Evolutionary conservation across 1,139 yeast species (phyloP).

Genomic region (Citeromyces siamensis): DNA sequence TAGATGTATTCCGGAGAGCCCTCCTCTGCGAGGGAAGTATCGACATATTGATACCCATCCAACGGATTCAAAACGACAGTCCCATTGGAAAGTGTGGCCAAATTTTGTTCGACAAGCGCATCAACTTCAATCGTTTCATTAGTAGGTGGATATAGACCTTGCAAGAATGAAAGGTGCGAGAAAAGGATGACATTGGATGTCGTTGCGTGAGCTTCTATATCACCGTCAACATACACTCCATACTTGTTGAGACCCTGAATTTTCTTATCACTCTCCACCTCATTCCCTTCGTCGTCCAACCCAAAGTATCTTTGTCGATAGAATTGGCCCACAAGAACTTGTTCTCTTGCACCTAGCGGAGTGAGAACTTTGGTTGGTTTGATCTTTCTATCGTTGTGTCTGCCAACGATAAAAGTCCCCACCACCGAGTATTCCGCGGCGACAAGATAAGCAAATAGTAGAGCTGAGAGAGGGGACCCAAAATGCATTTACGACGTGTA

Average conservation of each 20-base stretch:
- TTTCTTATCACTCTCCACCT: slow-evolving; percentile 12
- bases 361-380: slow-evolving; percentile 27
- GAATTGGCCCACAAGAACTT: slow-evolving; percentile 22
- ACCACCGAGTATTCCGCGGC: slow-evolving; percentile 17
- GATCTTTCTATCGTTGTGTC: slow-evolving; percentile 32
- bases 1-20: slow-evolving; percentile 24
- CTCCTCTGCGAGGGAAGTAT: slow-evolving; percentile 20
- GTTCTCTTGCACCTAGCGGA: slow-evolving; percentile 25
- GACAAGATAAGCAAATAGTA: neutral
- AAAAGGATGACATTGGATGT: slow-evolving; percentile 21
- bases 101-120: slow-evolving; percentile 11
- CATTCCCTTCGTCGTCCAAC: slow-evolving; percentile 13
- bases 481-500: neutral
- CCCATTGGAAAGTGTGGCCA: slow-evolving; percentile 24
- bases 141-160: slow-evolving; percentile 31
- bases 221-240: slow-evolving; percentile 21
- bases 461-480: neutral
- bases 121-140: slow-evolving; percentile 13
- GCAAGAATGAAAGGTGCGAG: slow-evolving; percentile 27
- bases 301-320: slow-evolving; percentile 27
- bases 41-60: slow-evolving; percentile 30
- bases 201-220: slow-evolving; percentile 21
- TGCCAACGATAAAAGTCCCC: slow-evolving; percentile 29
- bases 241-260: slow-evolving; percentile 18
- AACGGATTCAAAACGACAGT: slow-evolving; percentile 21